These are phyloP conservation scores for Ocimum tenuiflorum DNA, from an alignment of 257 asterid genomes.

Conservation along the genomic window DNA sequence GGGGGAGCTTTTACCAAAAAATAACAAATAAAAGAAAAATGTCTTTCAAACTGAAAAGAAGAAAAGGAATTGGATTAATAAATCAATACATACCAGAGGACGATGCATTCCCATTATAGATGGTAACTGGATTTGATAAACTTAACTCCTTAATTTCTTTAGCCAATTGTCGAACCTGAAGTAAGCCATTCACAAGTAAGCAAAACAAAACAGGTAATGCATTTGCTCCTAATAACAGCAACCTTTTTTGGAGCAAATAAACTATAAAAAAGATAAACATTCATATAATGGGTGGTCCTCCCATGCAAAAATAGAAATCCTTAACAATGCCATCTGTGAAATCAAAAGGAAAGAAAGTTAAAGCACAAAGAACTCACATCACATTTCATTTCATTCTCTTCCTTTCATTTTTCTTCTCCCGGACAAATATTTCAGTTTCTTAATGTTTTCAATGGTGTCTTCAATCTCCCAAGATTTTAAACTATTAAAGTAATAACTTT, in stretches of 20 bases:
- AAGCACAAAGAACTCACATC: background rate
- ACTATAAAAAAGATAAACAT: background rate
- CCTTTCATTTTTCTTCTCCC: background rate
- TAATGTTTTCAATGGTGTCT: background rate
- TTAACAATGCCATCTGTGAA: background rate
- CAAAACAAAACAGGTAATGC: slow-evolving; percentile 15
- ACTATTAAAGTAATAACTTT: no score
- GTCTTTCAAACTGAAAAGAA: background rate
- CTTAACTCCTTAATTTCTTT: slow-evolving; percentile 72
- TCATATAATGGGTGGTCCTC: background rate
- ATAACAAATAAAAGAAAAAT: background rate
- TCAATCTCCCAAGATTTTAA: background rate
- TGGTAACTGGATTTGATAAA: slow-evolving; percentile 58
- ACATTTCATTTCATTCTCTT: background rate
- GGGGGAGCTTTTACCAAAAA: background rate
- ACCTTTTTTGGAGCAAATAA: slow-evolving; percentile 2
- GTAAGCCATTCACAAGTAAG: slow-evolving; percentile 23
- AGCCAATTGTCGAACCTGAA: slow-evolving; percentile 72
- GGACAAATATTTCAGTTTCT: background rate
- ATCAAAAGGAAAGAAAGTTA: background rate
- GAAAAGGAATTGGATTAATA: background rate
- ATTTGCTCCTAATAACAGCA: background rate
- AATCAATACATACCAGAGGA: slow-evolving; percentile 44
- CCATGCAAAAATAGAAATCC: background rate
- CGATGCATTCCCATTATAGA: slow-evolving; percentile 57